A percentile compares a stretch with the other conserved stretches of the same genome.
Evolutionary conservation across 2,329 filamentous ascomycete species (phyloP).

Genomic region (Aaosphaeria arxii): DNA sequence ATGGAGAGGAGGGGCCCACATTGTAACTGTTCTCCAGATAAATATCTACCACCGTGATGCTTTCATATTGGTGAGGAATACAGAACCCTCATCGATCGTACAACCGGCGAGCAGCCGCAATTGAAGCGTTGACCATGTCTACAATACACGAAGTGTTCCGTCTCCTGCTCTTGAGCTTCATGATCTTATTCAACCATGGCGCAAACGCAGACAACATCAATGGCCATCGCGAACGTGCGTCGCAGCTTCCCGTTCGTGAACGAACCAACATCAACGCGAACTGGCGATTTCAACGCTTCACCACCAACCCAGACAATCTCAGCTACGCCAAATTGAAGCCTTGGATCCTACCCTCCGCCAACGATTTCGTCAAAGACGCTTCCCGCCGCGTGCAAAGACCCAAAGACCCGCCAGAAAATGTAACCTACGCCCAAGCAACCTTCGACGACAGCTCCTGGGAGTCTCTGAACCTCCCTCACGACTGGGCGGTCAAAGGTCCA

Average conservation of each 20-base stretch:
- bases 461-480: constrained; percentile 41
- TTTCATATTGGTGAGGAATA: too few species aligned
- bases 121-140: too few species aligned
- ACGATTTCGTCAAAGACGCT: constrained; percentile 32
- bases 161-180: too few species aligned
- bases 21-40: too few species aligned
- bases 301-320: constrained; percentile 30
- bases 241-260: constrained; percentile 4
- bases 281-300: constrained; percentile 34
- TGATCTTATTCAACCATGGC: too few species aligned
- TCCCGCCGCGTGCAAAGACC: constrained; percentile 19
- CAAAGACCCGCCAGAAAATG: constrained; percentile 11
- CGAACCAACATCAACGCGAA: constrained; percentile 24
- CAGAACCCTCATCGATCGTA: too few species aligned
- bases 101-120: too few species aligned
- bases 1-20: too few species aligned
- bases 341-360: constrained; percentile 39
- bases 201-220: too few species aligned
- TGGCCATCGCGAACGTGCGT: too few species aligned
- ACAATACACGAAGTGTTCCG: too few species aligned
- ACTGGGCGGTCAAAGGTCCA: constrained; percentile 46
- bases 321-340: constrained; percentile 28
- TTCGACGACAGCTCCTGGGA: constrained; percentile 42
- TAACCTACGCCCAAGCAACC: constrained; percentile 20
- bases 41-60: too few species aligned